Base-by-base conservation (phyloP, 345 rosid genomes). In the Syzygium grande region DNA sequence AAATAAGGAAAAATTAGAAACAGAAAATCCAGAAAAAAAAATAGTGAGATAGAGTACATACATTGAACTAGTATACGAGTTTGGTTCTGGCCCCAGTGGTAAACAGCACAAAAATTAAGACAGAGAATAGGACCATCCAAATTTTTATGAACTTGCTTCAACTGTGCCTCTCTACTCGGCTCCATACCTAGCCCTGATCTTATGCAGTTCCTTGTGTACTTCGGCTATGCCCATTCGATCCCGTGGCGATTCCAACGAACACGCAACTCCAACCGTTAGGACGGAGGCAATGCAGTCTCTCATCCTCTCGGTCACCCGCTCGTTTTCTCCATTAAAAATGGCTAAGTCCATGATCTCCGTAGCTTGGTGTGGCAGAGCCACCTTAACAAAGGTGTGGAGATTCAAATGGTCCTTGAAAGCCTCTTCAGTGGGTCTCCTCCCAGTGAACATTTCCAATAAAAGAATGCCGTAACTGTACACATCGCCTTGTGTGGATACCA, bases 231-330 rank as follows among this genome's bases (percentile, higher is more conserved):
- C 61, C 61, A 56, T 56, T 5, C 61, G 6, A 23, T 56, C 12
- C 12, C 5, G 5, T 1, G 13, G n/a, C 1, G 5, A 56, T 27
- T 56, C n/a, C 0, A 56, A 3, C 0, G 12, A 56, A 56, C 61
- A 56, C 11, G 61, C 61, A 56, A 56, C 61, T 56, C 61, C 61
- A 56, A 56, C 23, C n/a, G 13, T 9, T 56, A 56, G 5, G 12
- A 56, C 1, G 2, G n/a, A 23, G 2, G n/a, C 13, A 0, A 56
- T 9, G 5, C 61, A 56, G 0, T 9, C 13, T 56, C 61, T 10
- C 61, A 23, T 56, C 13, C 13, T 56, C n/a, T 56, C 61, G 0
- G 10, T 4, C 2, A 0, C 6, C 0, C 10, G 9, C 61, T 56
- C 27, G 0, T 10, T 10, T 56, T 23, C 61, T 56, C n/a, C n/a